Conservation (phyloP, 2,329 filamentous ascomycete species). For the Ceratocystis lukuohia region DNA sequence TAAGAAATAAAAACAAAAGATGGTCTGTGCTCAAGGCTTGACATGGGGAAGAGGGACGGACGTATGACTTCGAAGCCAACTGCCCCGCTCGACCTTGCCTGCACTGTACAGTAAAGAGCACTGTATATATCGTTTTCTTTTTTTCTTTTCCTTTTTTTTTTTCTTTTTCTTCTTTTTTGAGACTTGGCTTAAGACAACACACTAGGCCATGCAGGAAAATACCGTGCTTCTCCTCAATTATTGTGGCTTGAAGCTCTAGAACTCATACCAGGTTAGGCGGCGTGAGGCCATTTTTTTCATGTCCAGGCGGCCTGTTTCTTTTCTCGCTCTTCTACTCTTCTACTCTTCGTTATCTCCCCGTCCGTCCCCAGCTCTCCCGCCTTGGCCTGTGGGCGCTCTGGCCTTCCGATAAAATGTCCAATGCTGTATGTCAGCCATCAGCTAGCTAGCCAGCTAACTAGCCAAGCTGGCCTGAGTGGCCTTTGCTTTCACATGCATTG, state of each 20-base stretch:
- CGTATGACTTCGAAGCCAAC: not conserved
- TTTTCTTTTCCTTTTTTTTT: too few species aligned
- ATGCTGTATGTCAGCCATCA: not conserved
- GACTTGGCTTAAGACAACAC: too few species aligned
- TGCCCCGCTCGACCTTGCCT: not conserved
- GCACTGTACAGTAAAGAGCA: not conserved
- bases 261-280: not conserved
- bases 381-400: not conserved
- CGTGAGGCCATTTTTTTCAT: not conserved
- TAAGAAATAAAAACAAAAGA: not conserved
- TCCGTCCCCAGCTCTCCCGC: not conserved
- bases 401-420: not conserved
- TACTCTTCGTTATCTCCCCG: not conserved
- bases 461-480: not conserved
- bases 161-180: too few species aligned
- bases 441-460: not conserved
- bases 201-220: too few species aligned
- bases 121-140: not conserved
- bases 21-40: not conserved
- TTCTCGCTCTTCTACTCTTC: not conserved
- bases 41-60: not conserved
- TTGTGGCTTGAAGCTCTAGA: not conserved
- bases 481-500: not conserved
- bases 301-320: too few species aligned
- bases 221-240: too few species aligned